Evolutionary conservation across 768 basidiomycete species (phyloP).

Genomic region (Psilocybe cubensis): DNA sequence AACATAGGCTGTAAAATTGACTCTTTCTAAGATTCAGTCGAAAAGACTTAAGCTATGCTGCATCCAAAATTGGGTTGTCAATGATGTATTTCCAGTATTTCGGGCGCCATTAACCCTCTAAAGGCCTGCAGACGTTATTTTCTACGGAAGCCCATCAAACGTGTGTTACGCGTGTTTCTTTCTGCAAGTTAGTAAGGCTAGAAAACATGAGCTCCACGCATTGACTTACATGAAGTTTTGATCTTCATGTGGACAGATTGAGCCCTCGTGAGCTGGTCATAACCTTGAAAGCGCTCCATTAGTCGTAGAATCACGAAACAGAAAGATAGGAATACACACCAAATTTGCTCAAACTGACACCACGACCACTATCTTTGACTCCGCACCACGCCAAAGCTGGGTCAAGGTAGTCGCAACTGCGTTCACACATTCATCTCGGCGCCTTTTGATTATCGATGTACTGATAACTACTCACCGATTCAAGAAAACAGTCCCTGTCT

Average conservation of each 20-base stretch:
- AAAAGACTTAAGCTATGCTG: no score
- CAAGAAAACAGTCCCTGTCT: slow-evolving; percentile 92
- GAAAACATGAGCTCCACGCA: neutral
- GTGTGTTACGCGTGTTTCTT: no score
- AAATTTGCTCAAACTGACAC: slow-evolving; percentile 87
- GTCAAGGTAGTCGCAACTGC: slow-evolving; percentile 88
- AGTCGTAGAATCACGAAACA: neutral
- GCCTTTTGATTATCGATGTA: neutral
- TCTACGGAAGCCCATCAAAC: neutral
- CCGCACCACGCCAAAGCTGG: slow-evolving; percentile 96
- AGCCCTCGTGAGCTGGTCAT: slow-evolving; percentile 81
- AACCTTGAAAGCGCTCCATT: slow-evolving; percentile 53
- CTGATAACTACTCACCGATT: slow-evolving; percentile 59
- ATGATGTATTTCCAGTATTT: no score
- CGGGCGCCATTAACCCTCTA: no score
- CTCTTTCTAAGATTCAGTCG: no score
- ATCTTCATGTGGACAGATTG: slow-evolving; percentile 88
- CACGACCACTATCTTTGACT: slow-evolving; percentile 91
- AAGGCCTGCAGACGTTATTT: neutral
- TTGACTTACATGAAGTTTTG: slow-evolving; percentile 39
- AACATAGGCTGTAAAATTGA: no score
- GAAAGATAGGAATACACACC: slow-evolving; percentile 49
- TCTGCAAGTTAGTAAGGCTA: no score
- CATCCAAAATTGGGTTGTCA: no score
- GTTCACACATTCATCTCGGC: neutral